These are phyloP conservation scores for Sporothrix pseudoabietina DNA, from an alignment of 2,329 filamentous ascomycete species.

Conservation along the genomic window DNA sequence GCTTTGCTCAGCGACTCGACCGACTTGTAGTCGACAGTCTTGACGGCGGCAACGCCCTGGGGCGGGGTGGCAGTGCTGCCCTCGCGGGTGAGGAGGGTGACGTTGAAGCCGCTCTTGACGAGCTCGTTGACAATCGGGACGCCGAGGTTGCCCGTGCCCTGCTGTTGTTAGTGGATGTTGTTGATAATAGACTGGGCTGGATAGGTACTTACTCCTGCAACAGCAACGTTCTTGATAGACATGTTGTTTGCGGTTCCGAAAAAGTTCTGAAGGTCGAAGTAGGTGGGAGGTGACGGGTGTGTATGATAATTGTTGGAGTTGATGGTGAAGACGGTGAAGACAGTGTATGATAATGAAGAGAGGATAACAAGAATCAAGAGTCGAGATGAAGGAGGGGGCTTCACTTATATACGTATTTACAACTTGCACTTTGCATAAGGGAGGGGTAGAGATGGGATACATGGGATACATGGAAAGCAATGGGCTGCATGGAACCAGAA, in stretches of 20 bases:
- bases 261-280: background rate
- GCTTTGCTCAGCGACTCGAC: slow-evolving; percentile 46
- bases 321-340: background rate
- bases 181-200: background rate
- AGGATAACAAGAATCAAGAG: background rate
- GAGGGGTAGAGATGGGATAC: background rate
- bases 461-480: background rate
- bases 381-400: background rate
- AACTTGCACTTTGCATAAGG: background rate
- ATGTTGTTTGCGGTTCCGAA: slow-evolving; percentile 31
- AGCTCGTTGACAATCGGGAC: slow-evolving; percentile 40
- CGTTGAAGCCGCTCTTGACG: slow-evolving; percentile 47
- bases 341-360: background rate
- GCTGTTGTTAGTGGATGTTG: background rate
- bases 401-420: slow-evolving; percentile 23
- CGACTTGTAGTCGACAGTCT: slow-evolving; percentile 50
- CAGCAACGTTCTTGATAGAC: slow-evolving; percentile 43
- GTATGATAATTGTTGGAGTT: background rate
- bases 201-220: slow-evolving; percentile 43
- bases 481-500: background rate
- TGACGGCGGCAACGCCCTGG: slow-evolving; percentile 44
- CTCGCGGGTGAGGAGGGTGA: slow-evolving; percentile 54
- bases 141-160: slow-evolving; percentile 44
- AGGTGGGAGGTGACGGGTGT: background rate
- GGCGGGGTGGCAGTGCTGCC: slow-evolving; percentile 45